Evolutionary conservation across 192 early-diverging fungal genomes (phyloP).

Genomic region (Pilobolus umbonatus): DNA sequence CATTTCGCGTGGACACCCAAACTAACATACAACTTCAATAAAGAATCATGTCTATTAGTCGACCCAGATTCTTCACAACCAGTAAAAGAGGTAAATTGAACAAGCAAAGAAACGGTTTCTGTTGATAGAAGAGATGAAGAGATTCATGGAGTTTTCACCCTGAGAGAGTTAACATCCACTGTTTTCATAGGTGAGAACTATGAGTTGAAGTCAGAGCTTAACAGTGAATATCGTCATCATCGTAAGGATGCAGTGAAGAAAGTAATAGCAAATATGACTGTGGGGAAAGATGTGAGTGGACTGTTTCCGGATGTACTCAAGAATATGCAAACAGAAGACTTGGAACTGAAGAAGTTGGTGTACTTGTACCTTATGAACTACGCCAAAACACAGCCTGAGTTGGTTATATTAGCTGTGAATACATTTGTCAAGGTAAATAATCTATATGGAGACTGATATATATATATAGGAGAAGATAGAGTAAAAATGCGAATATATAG

Average conservation of each 20-base stretch:
- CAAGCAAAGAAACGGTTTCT: not conserved
- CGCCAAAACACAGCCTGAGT: conserved; percentile 91
- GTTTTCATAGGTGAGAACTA: conserved; percentile 82
- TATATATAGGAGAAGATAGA: not conserved
- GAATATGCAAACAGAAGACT: conserved; percentile 98
- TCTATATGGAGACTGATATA: not conserved
- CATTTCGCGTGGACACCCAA: too few relatives aligned
- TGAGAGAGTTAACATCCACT: not conserved
- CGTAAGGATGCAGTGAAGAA: conserved; percentile 97
- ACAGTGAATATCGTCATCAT: conserved; percentile 93
- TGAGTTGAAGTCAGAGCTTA: conserved; percentile 94
- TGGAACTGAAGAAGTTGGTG: conserved; percentile 96
- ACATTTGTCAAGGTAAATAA: conserved; percentile 87
- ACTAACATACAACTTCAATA: too few relatives aligned
- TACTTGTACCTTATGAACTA: conserved; percentile 99
- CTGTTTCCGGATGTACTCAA: conserved; percentile 97
- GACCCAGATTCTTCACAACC: conserved; percentile 72
- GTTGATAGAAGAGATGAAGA: not conserved
- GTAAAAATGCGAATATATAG: conserved; percentile 31
- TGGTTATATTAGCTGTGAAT: conserved; percentile 95
- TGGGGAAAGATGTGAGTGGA: conserved; percentile 95
- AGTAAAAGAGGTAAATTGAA: conserved; percentile 60
- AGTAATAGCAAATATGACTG: conserved; percentile 99
- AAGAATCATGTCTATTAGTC: conserved; percentile 14
- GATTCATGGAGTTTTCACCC: not conserved